phyloP scores from a whole-genome alignment of 2,329 filamentous ascomycete genomes.

The Epichloe baconii region DNA sequence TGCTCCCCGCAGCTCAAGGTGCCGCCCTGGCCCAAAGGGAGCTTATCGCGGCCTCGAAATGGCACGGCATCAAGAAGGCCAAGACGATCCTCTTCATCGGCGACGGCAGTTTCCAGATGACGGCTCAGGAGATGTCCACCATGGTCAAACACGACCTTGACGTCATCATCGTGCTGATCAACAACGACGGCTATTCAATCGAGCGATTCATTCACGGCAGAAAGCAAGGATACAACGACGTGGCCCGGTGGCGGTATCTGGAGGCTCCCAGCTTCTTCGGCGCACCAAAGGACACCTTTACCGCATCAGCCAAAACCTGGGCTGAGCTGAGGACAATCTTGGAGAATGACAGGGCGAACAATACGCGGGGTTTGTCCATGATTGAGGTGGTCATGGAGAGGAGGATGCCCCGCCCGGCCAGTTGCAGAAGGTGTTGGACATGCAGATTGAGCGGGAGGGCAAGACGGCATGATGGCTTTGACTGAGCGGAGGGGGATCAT shows the following conservation, averaged over 20 bases:
- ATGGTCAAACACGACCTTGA: slow-evolving; percentile 43
- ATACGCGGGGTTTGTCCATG: slow-evolving; percentile 3
- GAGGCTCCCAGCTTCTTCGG: slow-evolving; percentile 36
- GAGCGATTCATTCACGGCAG: slow-evolving; percentile 44
- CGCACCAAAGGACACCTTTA: slow-evolving; percentile 12
- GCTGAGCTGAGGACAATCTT: slow-evolving; percentile 3
- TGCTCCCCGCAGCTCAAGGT: slow-evolving; percentile 43
- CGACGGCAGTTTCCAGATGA: slow-evolving; percentile 54
- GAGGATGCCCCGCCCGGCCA: slow-evolving; percentile 5
- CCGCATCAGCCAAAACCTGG: slow-evolving; percentile 5
- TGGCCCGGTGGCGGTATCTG: slow-evolving; percentile 38
- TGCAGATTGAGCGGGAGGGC: slow-evolving; percentile 4
- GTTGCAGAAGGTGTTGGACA: slow-evolving; percentile 3
- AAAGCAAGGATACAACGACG: slow-evolving; percentile 40
- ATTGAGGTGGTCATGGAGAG: slow-evolving; percentile 7
- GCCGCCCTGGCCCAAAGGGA: slow-evolving; percentile 41
- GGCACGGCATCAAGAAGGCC: slow-evolving; percentile 10
- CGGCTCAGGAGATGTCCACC: slow-evolving; percentile 50
- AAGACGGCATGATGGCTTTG: background rate
- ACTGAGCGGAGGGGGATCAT: background rate
- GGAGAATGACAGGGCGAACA: background rate
- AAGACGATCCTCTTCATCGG: slow-evolving; percentile 45
- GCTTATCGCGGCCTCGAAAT: slow-evolving; percentile 12
- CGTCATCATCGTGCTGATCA: slow-evolving; percentile 39
- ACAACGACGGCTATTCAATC: slow-evolving; percentile 47